Evolutionary conservation across 169 alveolate genomes (phyloP), one percentile per base, ranked within the genome.

Genomic region (Cryptosporidium bovis): DNA sequence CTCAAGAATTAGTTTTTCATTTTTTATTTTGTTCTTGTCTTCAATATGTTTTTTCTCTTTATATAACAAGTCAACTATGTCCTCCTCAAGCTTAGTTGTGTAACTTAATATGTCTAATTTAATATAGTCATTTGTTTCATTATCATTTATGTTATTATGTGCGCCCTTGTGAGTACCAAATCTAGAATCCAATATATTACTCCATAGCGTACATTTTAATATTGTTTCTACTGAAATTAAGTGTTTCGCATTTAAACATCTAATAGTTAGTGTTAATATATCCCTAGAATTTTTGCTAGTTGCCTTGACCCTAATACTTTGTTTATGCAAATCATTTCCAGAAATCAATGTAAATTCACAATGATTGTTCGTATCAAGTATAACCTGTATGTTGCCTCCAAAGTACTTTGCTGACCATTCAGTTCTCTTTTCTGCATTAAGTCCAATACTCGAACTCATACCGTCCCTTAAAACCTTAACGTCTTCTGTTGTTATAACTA

Each of bases 361-460:
- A 40, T 3, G n/a, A 24, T 46, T 24, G 1, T 20, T 40, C 15
- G 58, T 31, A 27, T 60, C 64, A 16, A 77, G 18, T 16, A 27
- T 27, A 15, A 77, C 55, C n/a, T 48, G 44, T 29, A 77, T 77
- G 40, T 77, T 56, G 6, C 87, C 87, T 12, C 87, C 87, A 62
- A 77, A 77, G 71, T 77, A 77, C 40, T 77, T 77, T 4, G 87
- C 87, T 24, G 87, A 77, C 87, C 87, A 77, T 31, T 56, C 87
- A 20, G 64, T 33, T 40, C 27, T 77, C 31, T 77, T 77, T 20
- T 77, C 71, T 29, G 34, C 33, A 51, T 12, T 60, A 20, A 71
- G 44, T n/a, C 48, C 46, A 20, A 24, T 10, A 18, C 65, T 40
- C 10, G 51, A 33, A 3, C 77, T 46, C 64, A 62, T 60, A 13